Base-by-base conservation (phyloP, 1,284 basidiomycete genomes). In the Cryptococcus deneoformans region DNA sequence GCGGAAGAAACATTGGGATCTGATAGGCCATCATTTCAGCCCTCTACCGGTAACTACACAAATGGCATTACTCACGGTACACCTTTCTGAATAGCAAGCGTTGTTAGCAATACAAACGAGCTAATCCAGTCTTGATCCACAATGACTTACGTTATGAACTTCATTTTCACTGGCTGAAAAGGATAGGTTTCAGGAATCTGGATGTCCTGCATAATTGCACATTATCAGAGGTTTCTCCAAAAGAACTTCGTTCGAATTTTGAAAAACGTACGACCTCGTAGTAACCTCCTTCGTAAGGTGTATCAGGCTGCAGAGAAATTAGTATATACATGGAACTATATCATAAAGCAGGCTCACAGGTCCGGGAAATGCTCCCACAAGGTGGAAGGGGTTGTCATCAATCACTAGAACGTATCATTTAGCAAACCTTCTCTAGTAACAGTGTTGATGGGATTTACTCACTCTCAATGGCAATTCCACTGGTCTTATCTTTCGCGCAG, bases 111-210 rank as follows among this genome's bases (percentile, higher is more conserved):
- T 46, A 14, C 34, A 46, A 54, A 54, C 16, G 38, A n/a, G 36
- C 38, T 5, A 12, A 49, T 36, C 49, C 34, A 29, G 16, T 43
- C n/a, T 34, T 20, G 20, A 20, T 20, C 20, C 20, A 10, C 20
- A 29, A 6, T 11, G n/a, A 77, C 79, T 60, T 50, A 81, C 59
- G 90, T 95, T 67, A 91, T 86, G 77, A 96, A 96, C 76, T 93
- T 93, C 93, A 99, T 98, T 82, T 98, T 97, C 61, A 96, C 89
- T 0, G 95, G 93, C 77, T 94, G 89, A 77, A 98, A 98, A 5
- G 95, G 95, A 75, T 98, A 98, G 50, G 87, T 84, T 52, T 94
- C 90, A 1, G 94, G 93, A 63, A 97, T 92, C n/a, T 87, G 82
- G 67, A 97, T 97, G 76, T 97, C 93, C 92, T 93, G 65, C 34